Conservation (phyloP, 352 stramenopile genomes). For the Pythium sp. region DNA sequence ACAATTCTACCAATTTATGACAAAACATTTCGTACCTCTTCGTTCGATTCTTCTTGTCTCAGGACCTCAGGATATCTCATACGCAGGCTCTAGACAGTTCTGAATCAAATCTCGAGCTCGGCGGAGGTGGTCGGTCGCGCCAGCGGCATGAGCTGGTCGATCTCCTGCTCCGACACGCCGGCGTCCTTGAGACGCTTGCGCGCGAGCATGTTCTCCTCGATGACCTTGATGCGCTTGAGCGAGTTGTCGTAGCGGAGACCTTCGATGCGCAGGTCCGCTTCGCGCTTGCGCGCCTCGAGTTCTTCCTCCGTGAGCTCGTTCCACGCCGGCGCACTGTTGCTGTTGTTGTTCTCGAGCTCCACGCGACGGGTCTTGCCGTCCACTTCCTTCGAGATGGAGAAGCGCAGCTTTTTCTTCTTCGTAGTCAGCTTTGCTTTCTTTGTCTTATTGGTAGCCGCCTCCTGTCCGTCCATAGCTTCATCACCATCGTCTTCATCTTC, state of each 20-base stretch:
- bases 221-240: conserved; percentile 19
- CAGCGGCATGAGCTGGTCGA: conserved; percentile 20
- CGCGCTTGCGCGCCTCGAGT: conserved; percentile 19
- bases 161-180: conserved; percentile 17
- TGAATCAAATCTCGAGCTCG: neutral
- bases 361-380: conserved; percentile 9
- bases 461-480: neutral
- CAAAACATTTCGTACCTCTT: neutral
- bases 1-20: neutral
- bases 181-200: conserved; percentile 47
- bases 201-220: conserved; percentile 30
- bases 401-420: conserved; percentile 10
- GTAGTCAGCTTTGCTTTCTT: neutral
- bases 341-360: conserved; percentile 3
- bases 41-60: neutral
- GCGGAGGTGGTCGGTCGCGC: neutral
- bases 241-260: conserved; percentile 23
- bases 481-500: neutral
- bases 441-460: neutral
- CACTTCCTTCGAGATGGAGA: conserved; percentile 13
- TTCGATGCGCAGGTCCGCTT: conserved; percentile 20
- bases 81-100: no score
- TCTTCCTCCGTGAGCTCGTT: conserved; percentile 20
- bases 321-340: neutral
- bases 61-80: no score